Base-by-base conservation (phyloP, 176 grass and related monocot species). In the Sorghum bicolor region DNA sequence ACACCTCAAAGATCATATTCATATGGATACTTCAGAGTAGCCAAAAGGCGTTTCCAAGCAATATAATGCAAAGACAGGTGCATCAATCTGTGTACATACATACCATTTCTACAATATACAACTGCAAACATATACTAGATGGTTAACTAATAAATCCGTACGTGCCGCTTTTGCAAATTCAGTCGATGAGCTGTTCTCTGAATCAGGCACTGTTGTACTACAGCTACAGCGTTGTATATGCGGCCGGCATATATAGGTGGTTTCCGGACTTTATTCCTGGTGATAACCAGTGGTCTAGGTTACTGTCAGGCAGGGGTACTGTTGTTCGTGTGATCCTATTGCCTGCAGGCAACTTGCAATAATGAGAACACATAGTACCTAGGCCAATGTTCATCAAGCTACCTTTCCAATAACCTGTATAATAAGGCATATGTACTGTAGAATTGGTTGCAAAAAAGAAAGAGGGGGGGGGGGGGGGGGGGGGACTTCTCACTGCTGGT, bases 261-360 rank as follows among this genome's bases (percentile, higher is more conserved):
- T 76, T 75, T 71, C 78, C 72, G 74, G 82, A 67, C 60, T 43
- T 43, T 37, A 48, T 38, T 76, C 64, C 71, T 76, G 82, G 71
- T 52, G 82, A 50, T 52, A 75, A 64, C 22, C 6, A 84, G 81
- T 74, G 40, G 8, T 76, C 31, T 82, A 73, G 25, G 47, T 76
- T 45, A 67, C 82, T 76, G 62, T 67, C 40, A 44, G 36, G 1
- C 37, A 41, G 53, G 25, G 19, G 57, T 5, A 25, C 57, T 33
- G 5, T 50, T 75, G 65, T 31, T 31, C 62, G 12, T 64, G 72
- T 4, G 72, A 76, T 84, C 62, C 81, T 47, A 44, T 13, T 48
- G 14, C 16, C 30, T 82, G 68, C 67, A 62, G 43, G 72, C n/a
- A 74, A 48, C 30, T 60, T 67, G 31, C 72, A 76, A 68, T 81